Percentiles rank a stretch among this genome's conserved stretches.
These are phyloP conservation scores for Blastomyces emzantsi DNA, from an alignment of 2,329 filamentous ascomycete genomes.

Conservation along the genomic window DNA sequence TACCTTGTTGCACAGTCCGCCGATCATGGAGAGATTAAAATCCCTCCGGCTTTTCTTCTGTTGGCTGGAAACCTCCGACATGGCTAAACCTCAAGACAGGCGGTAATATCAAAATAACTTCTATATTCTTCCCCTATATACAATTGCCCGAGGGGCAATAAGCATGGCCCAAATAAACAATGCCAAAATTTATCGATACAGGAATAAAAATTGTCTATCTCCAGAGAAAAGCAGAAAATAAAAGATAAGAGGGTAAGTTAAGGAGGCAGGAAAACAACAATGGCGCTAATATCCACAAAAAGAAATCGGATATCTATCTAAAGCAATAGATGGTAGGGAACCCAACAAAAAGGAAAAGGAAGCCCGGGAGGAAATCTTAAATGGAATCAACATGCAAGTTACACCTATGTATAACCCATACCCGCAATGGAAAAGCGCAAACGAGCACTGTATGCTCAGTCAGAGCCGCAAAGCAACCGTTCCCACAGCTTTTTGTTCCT, in stretches of 20 bases:
- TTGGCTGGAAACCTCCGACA: background rate
- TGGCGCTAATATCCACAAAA: slow-evolving; percentile 8
- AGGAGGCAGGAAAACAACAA: slow-evolving; percentile 1
- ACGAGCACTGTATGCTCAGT: background rate
- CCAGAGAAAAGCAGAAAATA: background rate
- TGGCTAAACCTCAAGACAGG: background rate
- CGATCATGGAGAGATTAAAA: too few species aligned
- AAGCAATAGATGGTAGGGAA: slow-evolving; percentile 9
- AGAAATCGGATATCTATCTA: slow-evolving; percentile 2
- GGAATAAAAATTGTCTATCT: background rate
- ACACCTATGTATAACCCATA: background rate
- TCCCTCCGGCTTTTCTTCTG: background rate
- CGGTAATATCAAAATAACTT: background rate
- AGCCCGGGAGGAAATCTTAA: background rate
- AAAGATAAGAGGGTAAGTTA: background rate
- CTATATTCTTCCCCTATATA: background rate
- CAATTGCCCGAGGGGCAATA: background rate
- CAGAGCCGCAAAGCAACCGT: too few species aligned
- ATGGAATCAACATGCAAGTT: background rate
- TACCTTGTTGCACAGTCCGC: too few species aligned
- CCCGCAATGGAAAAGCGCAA: background rate
- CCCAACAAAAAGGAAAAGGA: slow-evolving; percentile 3
- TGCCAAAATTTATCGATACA: slow-evolving; percentile 7
- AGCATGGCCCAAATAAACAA: background rate
- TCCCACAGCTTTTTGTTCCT: background rate